Percentiles rank a stretch among this genome's conserved stretches.
phyloP scores from a whole-genome alignment of 768 basidiomycete genomes.

The Rhodotorula graminis region DNA sequence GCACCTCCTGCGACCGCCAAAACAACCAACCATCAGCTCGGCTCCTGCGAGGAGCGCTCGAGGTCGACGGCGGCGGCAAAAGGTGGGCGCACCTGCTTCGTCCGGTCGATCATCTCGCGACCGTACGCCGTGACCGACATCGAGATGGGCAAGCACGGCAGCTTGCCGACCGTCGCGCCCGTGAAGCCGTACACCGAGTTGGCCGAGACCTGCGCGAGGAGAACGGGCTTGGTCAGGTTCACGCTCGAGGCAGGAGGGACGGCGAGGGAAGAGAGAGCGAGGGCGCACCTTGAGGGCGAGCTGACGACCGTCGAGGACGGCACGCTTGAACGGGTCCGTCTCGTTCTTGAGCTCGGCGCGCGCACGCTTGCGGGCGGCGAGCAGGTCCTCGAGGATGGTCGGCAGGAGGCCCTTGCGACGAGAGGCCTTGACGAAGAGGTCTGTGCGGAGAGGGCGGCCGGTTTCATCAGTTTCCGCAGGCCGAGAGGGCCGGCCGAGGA shows the following conservation, averaged over 20 bases:
- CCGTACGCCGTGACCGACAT: constrained; percentile 94
- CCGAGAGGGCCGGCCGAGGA: not conserved
- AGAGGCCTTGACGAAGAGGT: constrained; percentile 70
- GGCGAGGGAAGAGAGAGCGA: not conserved
- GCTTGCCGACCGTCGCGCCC: constrained; percentile 91
- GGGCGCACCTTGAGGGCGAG: constrained; percentile 77
- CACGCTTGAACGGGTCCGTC: constrained; percentile 92
- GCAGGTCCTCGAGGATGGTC: constrained; percentile 85
- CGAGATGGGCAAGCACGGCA: constrained; percentile 92
- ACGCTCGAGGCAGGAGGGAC: too few species aligned
- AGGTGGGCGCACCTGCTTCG: constrained; percentile 62
- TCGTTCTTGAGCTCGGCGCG: constrained; percentile 95
- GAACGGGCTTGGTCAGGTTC: not conserved
- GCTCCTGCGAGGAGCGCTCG: too few species aligned
- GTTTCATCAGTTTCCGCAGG: too few species aligned
- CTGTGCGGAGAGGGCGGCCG: constrained; percentile 49
- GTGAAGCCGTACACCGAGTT: constrained; percentile 99
- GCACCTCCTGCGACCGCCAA: constrained; percentile 63
- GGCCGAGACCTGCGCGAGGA: constrained; percentile 69
- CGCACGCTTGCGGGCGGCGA: constrained; percentile 86
- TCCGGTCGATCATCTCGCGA: constrained; percentile 97
- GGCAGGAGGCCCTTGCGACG: constrained; percentile 85
- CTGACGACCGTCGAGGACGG: constrained; percentile 94
- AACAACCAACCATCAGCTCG: too few species aligned
- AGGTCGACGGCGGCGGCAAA: too few species aligned